phyloP scores from a whole-genome alignment of 306 rosid genomes.

The Carpinus viminea region DNA sequence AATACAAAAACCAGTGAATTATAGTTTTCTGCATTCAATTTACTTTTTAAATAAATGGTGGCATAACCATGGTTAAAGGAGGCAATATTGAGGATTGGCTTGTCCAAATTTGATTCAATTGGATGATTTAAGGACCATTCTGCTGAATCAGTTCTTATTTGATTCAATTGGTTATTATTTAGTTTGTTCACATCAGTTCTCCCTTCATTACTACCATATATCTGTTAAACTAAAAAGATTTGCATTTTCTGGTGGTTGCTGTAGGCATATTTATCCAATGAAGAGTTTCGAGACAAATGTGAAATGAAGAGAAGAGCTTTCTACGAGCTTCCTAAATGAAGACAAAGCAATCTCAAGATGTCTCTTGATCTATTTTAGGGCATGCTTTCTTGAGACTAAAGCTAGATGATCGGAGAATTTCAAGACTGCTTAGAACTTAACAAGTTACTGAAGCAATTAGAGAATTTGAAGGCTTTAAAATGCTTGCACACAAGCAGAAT shows the following conservation, averaged over 20 bases:
- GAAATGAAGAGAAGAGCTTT: conserved; percentile 63
- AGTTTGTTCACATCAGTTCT: neutral
- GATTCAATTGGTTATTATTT: conserved; percentile 3
- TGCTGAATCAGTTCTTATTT: too few species aligned
- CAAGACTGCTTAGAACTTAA: too few species aligned
- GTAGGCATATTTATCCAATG: conserved; percentile 77
- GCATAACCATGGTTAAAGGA: neutral
- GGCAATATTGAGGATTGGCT: conserved; percentile 7
- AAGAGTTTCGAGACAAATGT: conserved; percentile 75
- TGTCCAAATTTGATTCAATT: conserved; percentile 15
- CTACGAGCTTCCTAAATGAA: conserved; percentile 85
- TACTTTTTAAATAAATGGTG: conserved; percentile 2
- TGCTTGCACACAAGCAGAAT: too few species aligned
- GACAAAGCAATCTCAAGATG: conserved; percentile 92
- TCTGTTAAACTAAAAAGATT: conserved; percentile 9
- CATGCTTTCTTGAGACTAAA: conserved; percentile 19
- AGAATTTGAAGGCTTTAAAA: too few species aligned
- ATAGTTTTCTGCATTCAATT: neutral
- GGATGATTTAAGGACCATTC: too few species aligned
- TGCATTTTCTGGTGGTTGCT: conserved; percentile 35
- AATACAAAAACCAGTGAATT: neutral
- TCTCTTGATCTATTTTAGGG: conserved; percentile 67
- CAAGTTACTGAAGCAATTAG: too few species aligned
- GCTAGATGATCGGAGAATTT: neutral
- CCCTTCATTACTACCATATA: neutral